A percentile compares a stretch with the other conserved stretches of the same genome.
Conservation (phyloP, 2,329 filamentous ascomycete species). For the Penicillium sp. region DNA sequence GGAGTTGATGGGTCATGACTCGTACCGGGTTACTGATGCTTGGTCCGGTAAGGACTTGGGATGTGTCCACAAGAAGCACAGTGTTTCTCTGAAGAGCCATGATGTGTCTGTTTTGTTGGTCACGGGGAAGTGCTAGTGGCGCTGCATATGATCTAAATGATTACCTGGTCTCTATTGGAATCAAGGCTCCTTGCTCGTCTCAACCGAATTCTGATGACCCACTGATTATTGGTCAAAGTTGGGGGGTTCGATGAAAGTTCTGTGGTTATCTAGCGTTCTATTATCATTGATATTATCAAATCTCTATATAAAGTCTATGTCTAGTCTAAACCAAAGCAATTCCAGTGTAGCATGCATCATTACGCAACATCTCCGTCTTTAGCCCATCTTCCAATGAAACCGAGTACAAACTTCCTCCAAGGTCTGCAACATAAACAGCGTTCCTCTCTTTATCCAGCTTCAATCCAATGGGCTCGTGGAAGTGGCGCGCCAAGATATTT, state of each 20-base stretch:
- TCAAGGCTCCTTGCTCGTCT: background rate
- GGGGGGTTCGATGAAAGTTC: background rate
- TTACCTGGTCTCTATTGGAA: background rate
- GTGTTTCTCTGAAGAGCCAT: constrained; percentile 26
- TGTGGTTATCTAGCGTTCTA: background rate
- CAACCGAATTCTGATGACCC: background rate
- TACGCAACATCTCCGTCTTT: constrained; percentile 1
- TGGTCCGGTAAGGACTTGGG: constrained; percentile 34
- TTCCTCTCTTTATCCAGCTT: constrained; percentile 21
- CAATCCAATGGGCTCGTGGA: constrained; percentile 30
- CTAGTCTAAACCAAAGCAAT: background rate
- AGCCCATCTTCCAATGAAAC: background rate
- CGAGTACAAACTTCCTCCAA: constrained; percentile 29
- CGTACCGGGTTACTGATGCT: constrained; percentile 28
- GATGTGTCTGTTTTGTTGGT: constrained; percentile 34
- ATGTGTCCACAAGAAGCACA: constrained; percentile 28
- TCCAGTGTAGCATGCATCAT: background rate
- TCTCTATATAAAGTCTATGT: background rate
- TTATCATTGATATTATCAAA: background rate
- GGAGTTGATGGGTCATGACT: constrained; percentile 19
- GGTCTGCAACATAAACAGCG: constrained; percentile 28
- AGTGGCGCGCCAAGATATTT: constrained; percentile 19
- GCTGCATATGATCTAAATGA: background rate
- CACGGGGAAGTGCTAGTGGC: constrained; percentile 11
- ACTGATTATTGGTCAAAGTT: background rate